Base-by-base conservation (phyloP, 176 grass and related monocot species). In the Carex kokanica region DNA sequence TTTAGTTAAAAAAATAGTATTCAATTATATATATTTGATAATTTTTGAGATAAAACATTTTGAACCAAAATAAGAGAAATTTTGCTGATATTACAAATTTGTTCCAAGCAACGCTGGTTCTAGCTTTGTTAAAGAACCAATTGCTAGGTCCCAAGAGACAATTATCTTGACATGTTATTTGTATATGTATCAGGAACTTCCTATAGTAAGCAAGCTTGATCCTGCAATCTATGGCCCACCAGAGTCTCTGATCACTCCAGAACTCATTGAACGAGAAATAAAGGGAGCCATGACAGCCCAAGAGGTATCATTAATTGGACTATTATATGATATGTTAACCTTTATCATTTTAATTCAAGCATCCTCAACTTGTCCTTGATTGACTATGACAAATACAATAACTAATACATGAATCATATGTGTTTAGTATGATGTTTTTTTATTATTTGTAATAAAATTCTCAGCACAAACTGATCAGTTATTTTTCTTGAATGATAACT, bases 141-240 rank as follows among this genome's bases (percentile, higher is more conserved):
- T 36, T 18, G 2, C 5, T 40, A n/a, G 2, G 15, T 40, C 9
- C 15, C 12, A 40, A 15, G 8, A 70, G 1, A 20, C 20, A 67
- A 31, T 49, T 11, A 12, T 12, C 24, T 55, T 17, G 21, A 17
- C 6, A 8, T 54, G 1, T 9, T 77, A 75, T 43, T 43, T 71
- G 38, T 75, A 6, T 77, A 23, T 25, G 13, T 25, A 77, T 55
- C 78, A 94, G 89, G 90, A 97, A 69, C 88, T 97, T 65, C 94
- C 94, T 15, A 84, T 94, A 34, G 64, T 63, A 6, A 97, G 94
- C 88, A 92, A 94, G 84, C 94, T 97, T 1, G 92, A 94, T 90
- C 88, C 88, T 17, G 58, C 25, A 63, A 87, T 91, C 69, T 94
- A 97, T 87, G 94, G 94, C 3, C 78, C 88, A 10, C 65, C 83